Base-by-base conservation (phyloP, 768 basidiomycete species). In the Mycena rosella region DNA sequence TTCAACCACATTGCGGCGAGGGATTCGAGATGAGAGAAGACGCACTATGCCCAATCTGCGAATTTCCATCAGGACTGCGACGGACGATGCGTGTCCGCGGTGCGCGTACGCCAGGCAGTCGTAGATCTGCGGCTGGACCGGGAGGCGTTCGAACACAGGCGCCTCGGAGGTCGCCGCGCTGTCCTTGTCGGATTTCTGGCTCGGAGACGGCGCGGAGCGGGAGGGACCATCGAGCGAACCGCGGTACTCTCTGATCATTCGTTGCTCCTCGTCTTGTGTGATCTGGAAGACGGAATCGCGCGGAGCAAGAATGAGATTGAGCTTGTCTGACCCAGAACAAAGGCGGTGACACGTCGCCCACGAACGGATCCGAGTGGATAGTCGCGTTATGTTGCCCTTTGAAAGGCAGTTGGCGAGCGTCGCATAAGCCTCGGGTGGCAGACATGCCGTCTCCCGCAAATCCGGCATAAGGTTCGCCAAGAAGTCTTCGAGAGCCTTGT, bases 31-130 rank as follows among this genome's bases (percentile, higher is more conserved):
- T n/a, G n/a, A 56, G 24, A 30, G n/a, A n/a, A n/a, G n/a, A 80
- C 89, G 78, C 73, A 91, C 91, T 67, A 91, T 86, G 68, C 89
- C 87, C 18, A 89, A 82, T 58, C 84, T 83, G 59, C 85, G 81
- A 42, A 86, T 80, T 76, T 89, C 88, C 63, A 79, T 78, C 58
- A 92, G 78, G 83, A 90, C 91, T 18, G 82, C 79, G 5, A 83
- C 69, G 11, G 89, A 80, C 22, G 85, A 82, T 20, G 82, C 83
- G 72, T 92, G 91, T 20, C 84, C 80, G 15, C 89, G 82, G 73
- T 92, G 91, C 3, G 87, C 88, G 71, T 88, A 92, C 26, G 88
- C 88, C 45, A 92, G 76, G 64, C 90, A 83, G 74, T 92, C 91
- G 62, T 90, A 92, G 69, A 92, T 85, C 73, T 92, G 91, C 26